Evolutionary conservation across 768 basidiomycete species (phyloP).

Genomic region (Leccinum fibrillosum): DNA sequence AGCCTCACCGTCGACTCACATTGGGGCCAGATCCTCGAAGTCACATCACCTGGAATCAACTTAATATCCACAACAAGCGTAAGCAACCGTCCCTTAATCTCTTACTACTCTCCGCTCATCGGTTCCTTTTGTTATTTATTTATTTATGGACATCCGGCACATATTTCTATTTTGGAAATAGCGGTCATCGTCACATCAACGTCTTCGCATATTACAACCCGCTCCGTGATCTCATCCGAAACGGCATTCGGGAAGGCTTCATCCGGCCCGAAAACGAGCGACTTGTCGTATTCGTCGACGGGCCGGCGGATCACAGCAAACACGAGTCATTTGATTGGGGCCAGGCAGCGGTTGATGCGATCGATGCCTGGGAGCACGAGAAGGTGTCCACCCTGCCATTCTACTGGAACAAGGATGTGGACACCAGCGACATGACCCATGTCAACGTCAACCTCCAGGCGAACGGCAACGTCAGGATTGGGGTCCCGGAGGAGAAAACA

Average conservation of each 20-base stretch:
- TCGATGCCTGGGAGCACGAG: conserved; percentile 56
- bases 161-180: conserved; percentile 25
- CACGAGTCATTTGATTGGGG: conserved; percentile 80
- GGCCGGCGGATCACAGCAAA: conserved; percentile 47
- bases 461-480: not conserved
- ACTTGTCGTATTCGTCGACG: conserved; percentile 75
- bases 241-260: conserved; percentile 68
- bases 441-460: not conserved
- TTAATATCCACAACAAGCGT: conserved; percentile 87
- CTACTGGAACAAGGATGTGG: conserved; percentile 46
- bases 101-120: not conserved
- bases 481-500: conserved; percentile 1
- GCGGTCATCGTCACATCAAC: conserved; percentile 79
- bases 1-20: not conserved
- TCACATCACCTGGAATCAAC: conserved; percentile 87
- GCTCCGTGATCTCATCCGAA: conserved; percentile 69
- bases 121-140: not conserved
- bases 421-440: conserved; percentile 30
- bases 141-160: not conserved
- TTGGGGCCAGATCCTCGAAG: conserved; percentile 69
- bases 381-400: conserved; percentile 37
- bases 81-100: conserved; percentile 21
- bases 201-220: conserved; percentile 82
- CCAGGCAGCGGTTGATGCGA: conserved; percentile 55
- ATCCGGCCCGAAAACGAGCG: conserved; percentile 59